phyloP scores from a whole-genome alignment of 1,284 basidiomycete genomes.

The Fomitiporia mediterranea region DNA sequence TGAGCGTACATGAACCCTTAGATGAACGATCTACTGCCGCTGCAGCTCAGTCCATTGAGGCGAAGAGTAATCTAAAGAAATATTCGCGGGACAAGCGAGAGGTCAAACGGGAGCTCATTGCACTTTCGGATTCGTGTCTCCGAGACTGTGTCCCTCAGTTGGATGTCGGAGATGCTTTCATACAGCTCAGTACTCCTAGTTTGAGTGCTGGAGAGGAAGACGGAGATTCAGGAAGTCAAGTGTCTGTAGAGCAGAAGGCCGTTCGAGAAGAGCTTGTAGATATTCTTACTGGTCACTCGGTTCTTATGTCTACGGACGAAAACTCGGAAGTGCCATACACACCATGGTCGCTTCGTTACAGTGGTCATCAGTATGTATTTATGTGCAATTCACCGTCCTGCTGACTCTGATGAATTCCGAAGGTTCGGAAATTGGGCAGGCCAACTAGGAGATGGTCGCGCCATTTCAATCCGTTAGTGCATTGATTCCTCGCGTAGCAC shows the following conservation, averaged over 20 bases:
- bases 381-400: background rate
- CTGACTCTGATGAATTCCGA: background rate
- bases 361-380: constrained; percentile 66
- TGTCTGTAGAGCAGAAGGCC: constrained; percentile 35
- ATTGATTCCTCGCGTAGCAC: background rate
- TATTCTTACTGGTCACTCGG: constrained; percentile 74
- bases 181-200: constrained; percentile 52
- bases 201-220: constrained; percentile 32
- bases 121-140: constrained; percentile 60
- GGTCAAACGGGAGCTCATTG: constrained; percentile 63
- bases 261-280: constrained; percentile 72
- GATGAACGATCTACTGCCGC: constrained; percentile 11
- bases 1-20: constrained; percentile 14
- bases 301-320: constrained; percentile 51
- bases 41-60: constrained; percentile 7
- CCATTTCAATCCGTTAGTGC: constrained; percentile 75
- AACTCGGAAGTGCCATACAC: constrained; percentile 53
- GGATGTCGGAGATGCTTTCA: constrained; percentile 80
- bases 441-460: constrained; percentile 95
- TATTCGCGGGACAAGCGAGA: constrained; percentile 51
- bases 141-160: constrained; percentile 80
- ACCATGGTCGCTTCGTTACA: constrained; percentile 87
- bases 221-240: constrained; percentile 23
- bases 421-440: constrained; percentile 88
- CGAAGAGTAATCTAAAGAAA: constrained; percentile 35